phyloP scores from a whole-genome alignment of 192 early-diverging fungal genomes.

The Phlyctochytrium planicorne region DNA sequence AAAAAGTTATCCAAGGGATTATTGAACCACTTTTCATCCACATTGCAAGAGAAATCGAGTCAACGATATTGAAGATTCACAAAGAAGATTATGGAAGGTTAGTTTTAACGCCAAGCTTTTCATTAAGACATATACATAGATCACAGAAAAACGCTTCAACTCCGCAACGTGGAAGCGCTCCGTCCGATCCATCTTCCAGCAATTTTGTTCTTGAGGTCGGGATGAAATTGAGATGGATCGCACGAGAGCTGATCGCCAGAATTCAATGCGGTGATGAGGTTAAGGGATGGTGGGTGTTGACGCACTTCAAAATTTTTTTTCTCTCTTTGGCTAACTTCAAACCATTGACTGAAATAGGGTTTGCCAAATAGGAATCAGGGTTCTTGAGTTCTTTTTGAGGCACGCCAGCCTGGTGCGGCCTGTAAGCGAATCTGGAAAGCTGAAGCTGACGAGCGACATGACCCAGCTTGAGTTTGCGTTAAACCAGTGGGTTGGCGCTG shows the following conservation, averaged over 20 bases:
- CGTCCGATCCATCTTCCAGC: slow-evolving; percentile 44
- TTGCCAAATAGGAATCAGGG: slow-evolving; percentile 35
- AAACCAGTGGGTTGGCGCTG: slow-evolving; percentile 59
- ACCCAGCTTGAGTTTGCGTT: slow-evolving; percentile 70
- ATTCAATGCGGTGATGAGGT: slow-evolving; percentile 63
- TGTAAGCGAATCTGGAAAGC: slow-evolving; percentile 60
- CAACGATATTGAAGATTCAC: slow-evolving; percentile 60
- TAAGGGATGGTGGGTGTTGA: slow-evolving; percentile 53
- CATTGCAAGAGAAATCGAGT: slow-evolving; percentile 56
- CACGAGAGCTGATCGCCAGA: slow-evolving; percentile 50
- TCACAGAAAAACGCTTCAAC: no score
- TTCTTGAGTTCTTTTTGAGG: slow-evolving; percentile 62
- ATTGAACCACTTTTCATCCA: slow-evolving; percentile 50
- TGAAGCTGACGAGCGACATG: slow-evolving; percentile 69
- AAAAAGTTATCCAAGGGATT: slow-evolving; percentile 52
- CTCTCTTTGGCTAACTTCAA: not conserved
- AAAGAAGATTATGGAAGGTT: slow-evolving; percentile 59
- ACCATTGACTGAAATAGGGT: slow-evolving; percentile 33
- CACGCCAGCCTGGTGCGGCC: slow-evolving; percentile 65
- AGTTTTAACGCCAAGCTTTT: no score
- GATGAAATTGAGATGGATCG: slow-evolving; percentile 56
- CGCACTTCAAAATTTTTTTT: not conserved
- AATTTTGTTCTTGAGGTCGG: slow-evolving; percentile 62
- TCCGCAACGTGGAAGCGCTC: not conserved
- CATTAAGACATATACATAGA: no score